Evolutionary conservation across 345 rosid species (phyloP).

Genomic region (Erysimum cheiranthoides): DNA sequence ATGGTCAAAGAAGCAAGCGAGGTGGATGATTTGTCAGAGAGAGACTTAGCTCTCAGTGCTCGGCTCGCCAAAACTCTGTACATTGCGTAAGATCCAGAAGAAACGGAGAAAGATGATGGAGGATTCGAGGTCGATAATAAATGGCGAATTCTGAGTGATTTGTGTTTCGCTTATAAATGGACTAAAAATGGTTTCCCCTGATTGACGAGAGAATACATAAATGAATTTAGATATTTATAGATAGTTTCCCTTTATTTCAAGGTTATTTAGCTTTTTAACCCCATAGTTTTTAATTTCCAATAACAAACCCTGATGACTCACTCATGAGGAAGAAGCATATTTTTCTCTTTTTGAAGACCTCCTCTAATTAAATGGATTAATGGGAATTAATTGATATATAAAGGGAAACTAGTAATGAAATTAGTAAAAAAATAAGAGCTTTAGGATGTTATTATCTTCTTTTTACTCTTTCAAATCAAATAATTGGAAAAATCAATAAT

Average conservation of each 20-base stretch:
- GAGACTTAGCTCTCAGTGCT: slow-evolving; percentile 52
- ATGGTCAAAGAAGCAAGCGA: slow-evolving; percentile 48
- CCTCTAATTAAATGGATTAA: background rate
- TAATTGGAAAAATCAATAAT: background rate
- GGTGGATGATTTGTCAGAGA: slow-evolving; percentile 42
- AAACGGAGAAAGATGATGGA: slow-evolving; percentile 29
- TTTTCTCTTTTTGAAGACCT: background rate
- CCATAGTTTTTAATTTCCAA: background rate
- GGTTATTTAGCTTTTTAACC: background rate
- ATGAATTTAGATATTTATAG: slow-evolving; percentile 23
- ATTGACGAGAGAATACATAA: slow-evolving; percentile 25
- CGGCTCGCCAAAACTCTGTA: slow-evolving; percentile 50
- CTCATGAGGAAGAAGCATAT: slow-evolving; percentile 2
- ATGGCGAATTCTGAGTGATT: slow-evolving; percentile 14
- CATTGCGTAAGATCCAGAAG: slow-evolving; percentile 52
- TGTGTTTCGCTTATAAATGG: slow-evolving; percentile 1
- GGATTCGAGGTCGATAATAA: slow-evolving; percentile 22
- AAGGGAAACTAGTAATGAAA: background rate
- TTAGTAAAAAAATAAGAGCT: background rate
- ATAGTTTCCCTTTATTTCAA: slow-evolving; percentile 17
- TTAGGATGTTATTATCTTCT: background rate
- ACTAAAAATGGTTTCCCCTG: background rate
- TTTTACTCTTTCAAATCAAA: background rate
- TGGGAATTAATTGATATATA: background rate
- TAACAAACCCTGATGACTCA: slow-evolving; percentile 9